A percentile compares a stretch with the other conserved stretches of the same genome.
phyloP scores from a whole-genome alignment of 305 asterid species.

The Fraxinus ornus region DNA sequence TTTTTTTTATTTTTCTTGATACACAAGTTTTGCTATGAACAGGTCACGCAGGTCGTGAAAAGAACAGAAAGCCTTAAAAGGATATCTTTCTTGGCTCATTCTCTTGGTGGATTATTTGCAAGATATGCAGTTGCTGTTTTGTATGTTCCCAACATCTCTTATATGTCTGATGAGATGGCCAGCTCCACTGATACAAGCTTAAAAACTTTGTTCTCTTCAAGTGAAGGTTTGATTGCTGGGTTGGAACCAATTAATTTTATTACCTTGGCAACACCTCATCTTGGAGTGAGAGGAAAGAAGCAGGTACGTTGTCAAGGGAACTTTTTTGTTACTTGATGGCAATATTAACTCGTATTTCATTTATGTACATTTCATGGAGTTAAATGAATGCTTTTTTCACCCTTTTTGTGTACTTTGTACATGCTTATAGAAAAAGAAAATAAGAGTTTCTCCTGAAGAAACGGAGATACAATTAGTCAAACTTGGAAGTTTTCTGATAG shows the following conservation, averaged over 20 bases:
- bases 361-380: neutral
- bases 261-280: constrained; percentile 98
- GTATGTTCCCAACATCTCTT: constrained; percentile 39
- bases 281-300: constrained; percentile 93
- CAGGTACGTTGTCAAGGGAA: constrained; percentile 57
- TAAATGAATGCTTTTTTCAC: constrained; percentile 1
- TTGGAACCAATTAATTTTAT: constrained; percentile 86
- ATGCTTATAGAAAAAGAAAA: neutral
- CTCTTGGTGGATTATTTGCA: constrained; percentile 96
- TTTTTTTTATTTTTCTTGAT: neutral
- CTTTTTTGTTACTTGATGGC: constrained; percentile 12
- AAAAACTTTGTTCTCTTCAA: constrained; percentile 30
- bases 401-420: neutral
- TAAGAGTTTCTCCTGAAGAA: neutral
- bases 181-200: constrained; percentile 32
- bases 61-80: constrained; percentile 57
- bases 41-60: constrained; percentile 76
- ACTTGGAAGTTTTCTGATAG: neutral
- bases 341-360: constrained; percentile 7
- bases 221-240: constrained; percentile 71
- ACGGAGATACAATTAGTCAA: neutral
- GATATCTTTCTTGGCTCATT: constrained; percentile 93
- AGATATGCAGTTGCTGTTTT: constrained; percentile 83
- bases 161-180: constrained; percentile 27
- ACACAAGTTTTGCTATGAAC: constrained; percentile 25